These are phyloP conservation scores for Torrubiellomyces zombiae DNA, from an alignment of 2,329 filamentous ascomycete species.

Conservation along the genomic window DNA sequence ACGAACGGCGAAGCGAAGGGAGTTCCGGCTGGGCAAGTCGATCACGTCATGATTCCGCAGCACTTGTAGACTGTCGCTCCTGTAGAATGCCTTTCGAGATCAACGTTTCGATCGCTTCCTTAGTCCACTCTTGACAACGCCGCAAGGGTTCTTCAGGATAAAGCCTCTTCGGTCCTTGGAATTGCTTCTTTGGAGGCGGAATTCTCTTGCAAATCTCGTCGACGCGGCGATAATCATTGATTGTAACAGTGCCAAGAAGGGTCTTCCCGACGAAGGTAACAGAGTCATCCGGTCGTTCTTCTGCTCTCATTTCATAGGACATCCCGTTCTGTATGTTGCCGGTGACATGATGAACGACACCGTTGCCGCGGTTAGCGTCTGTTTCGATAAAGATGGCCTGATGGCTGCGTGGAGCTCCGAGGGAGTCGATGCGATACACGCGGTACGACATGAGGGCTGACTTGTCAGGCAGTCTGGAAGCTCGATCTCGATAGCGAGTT, in stretches of 20 bases:
- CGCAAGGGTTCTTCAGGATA: constrained; percentile 7
- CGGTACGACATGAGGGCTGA: constrained; percentile 4
- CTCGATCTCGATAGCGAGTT: too few relatives aligned
- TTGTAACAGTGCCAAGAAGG: constrained; percentile 7
- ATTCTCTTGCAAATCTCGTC: constrained; percentile 8
- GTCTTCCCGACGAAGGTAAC: constrained; percentile 4
- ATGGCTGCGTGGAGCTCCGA: constrained; percentile 9
- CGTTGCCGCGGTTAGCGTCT: neutral
- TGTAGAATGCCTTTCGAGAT: too few relatives aligned
- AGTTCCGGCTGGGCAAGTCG: too few relatives aligned
- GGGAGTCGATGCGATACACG: neutral
- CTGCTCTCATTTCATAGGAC: constrained; percentile 8
- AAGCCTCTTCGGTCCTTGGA: constrained; percentile 10
- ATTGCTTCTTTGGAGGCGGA: constrained; percentile 14
- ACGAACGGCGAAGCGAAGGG: too few relatives aligned
- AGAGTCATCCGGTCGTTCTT: constrained; percentile 7
- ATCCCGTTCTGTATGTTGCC: constrained; percentile 16
- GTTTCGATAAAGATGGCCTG: constrained; percentile 12
- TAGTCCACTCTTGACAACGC: constrained; percentile 16
- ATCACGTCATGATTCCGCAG: too few relatives aligned
- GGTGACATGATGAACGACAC: constrained; percentile 10
- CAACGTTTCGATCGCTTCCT: too few relatives aligned
- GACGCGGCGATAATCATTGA: constrained; percentile 8
- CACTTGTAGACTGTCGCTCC: too few relatives aligned
- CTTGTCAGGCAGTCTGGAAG: too few relatives aligned